These are phyloP conservation scores for Pythium coloratum DNA, from an alignment of 352 stramenopile species.

Conservation along the genomic window DNA sequence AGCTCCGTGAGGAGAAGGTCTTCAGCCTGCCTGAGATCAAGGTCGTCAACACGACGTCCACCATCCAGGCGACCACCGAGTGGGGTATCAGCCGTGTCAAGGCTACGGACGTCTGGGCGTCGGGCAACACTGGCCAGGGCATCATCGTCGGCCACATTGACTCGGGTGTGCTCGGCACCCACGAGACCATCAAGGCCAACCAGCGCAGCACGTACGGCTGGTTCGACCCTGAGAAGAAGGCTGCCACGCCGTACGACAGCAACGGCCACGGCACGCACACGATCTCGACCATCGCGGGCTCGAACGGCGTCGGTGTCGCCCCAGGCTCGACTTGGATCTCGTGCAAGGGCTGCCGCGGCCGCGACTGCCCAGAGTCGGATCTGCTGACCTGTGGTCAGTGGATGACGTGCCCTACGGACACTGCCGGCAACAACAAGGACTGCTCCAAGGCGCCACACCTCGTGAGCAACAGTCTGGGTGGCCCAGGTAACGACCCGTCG, in stretches of 20 bases:
- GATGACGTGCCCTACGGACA: slow-evolving; percentile 2
- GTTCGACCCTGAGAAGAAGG: neutral
- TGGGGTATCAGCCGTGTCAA: neutral
- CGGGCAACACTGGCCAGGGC: slow-evolving; percentile 19
- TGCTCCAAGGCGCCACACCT: slow-evolving; percentile 14
- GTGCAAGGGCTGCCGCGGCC: neutral
- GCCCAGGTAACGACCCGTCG: slow-evolving; percentile 25
- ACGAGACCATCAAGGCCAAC: slow-evolving; percentile 16
- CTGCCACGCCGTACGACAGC: neutral
- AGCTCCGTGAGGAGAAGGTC: slow-evolving; percentile 2
- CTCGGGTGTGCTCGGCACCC: slow-evolving; percentile 26
- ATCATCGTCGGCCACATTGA: slow-evolving; percentile 30
- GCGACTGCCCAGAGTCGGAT: neutral
- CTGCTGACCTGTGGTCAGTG: slow-evolving; percentile 1
- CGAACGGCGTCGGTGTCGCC: neutral
- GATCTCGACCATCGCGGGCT: neutral
- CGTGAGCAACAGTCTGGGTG: slow-evolving; percentile 1
- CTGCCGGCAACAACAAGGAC: neutral
- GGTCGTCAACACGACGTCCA: neutral
- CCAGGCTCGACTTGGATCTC: slow-evolving; percentile 2
- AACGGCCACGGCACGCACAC: slow-evolving; percentile 3
- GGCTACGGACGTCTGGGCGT: slow-evolving; percentile 13
- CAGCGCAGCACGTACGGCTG: neutral
- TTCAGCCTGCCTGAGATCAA: neutral
- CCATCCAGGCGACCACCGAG: neutral